Base-by-base conservation (phyloP, 2,329 filamentous ascomycete genomes). In the Ceratocystis ficicola region DNA sequence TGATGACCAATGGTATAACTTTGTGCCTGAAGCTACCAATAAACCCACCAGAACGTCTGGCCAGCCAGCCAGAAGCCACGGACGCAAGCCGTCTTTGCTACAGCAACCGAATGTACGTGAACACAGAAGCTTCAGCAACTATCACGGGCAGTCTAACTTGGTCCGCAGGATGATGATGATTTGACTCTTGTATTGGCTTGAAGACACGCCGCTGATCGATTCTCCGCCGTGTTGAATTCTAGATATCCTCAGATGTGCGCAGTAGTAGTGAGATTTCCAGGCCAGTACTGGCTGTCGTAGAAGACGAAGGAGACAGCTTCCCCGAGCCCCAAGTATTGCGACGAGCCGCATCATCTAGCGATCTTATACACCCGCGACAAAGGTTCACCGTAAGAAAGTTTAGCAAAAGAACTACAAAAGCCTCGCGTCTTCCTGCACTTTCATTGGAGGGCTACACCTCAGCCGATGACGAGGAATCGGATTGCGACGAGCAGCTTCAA, bases 1-100 rank as follows among this genome's bases (percentile, higher is more conserved):
- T 74, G 89, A 93, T 75, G 89, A 93, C 75, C 85, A 87, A 36
- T 93, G 89, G 88, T 90, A 92, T 77, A 89, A 82, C 73, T 86
- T 90, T 72, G 83, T 89, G 69, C 83, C 87, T 30, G 83, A 87
- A 65, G 76, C 82, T 65, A 77, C 81, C 67, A 76, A 80, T 69
- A 81, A 79, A 70, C 77, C 77, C 17, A 44, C 52, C 25, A 55
- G 44, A 41, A 8, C 61, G 8, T 63, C 64, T 68, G 76, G 76
- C 17, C 55, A 59, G 48, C 46, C 48, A 52, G 25, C 60, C 20
- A 65, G 52, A 59, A 50, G 66, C 32, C 87, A 88, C 72, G 82
- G 81, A 69, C 83, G 88, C 68, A 84, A 82, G 71, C 82, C 86
- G 73, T 89, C 87, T 50, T 79, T 92, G 63, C 79, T 92, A 65